Evolutionary conservation across 1,284 basidiomycete genomes (phyloP).

Genomic region (Tetrapyrgos nigripes): DNA sequence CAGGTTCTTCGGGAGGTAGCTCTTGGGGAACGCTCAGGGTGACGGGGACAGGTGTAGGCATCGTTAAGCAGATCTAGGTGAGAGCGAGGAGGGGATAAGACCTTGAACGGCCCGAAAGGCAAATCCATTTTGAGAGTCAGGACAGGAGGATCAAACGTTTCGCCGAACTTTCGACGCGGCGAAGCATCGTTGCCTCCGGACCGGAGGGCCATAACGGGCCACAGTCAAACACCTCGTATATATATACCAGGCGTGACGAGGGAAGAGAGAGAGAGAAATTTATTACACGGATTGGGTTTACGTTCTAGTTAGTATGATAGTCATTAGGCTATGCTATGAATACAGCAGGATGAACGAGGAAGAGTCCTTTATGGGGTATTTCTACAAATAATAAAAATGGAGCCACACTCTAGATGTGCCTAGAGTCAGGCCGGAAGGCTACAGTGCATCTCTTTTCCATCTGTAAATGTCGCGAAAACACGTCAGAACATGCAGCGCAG

Average conservation of each 20-base stretch:
- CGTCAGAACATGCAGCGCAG: conserved; percentile 14
- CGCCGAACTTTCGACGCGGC: not conserved
- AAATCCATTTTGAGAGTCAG: not conserved
- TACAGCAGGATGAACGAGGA: too few relatives aligned
- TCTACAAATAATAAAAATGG: not conserved
- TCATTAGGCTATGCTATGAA: too few relatives aligned
- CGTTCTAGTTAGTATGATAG: too few relatives aligned
- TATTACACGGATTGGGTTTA: too few relatives aligned
- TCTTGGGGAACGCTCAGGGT: conserved; percentile 33
- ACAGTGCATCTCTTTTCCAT: conserved; percentile 76
- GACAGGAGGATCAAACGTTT: not conserved
- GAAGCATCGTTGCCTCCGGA: too few relatives aligned
- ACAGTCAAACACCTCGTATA: too few relatives aligned
- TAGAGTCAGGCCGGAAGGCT: conserved; percentile 27
- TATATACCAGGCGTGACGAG: too few relatives aligned
- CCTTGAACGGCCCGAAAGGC: not conserved
- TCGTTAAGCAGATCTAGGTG: not conserved
- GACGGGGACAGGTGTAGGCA: conserved; percentile 7
- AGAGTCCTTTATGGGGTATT: not conserved
- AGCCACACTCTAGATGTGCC: too few relatives aligned
- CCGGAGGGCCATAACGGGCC: too few relatives aligned
- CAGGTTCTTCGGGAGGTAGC: conserved; percentile 49
- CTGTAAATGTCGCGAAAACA: conserved; percentile 40
- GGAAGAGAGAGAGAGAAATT: too few relatives aligned
- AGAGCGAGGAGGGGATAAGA: not conserved